Evolutionary conservation across 2,329 filamentous ascomycete species (phyloP), one percentile per base, ranked within the genome.

Genomic region (Pseudogymnoascus sp.): DNA sequence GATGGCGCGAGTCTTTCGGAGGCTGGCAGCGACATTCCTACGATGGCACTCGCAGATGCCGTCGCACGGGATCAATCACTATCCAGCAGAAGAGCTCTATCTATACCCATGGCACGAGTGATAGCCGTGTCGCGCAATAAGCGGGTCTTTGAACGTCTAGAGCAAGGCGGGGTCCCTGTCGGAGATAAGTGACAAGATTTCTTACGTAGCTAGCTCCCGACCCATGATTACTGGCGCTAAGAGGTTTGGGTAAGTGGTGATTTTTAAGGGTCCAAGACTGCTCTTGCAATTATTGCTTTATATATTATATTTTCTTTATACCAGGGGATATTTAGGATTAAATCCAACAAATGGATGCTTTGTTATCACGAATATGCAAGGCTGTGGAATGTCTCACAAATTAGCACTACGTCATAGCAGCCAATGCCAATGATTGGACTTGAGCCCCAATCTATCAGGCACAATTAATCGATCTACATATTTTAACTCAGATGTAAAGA

Each of bases 21-120:
- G 4, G 47, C 28, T 54, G 60, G 41, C 33, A 38, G 57, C 38
- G 60, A 62, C 60, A 62, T 62, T 58, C 38, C 57, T 22, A 38
- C 57, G 18, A 35, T 59, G 60, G 28, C 38, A 43, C 28, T 43
- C 28, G 41, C 38, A 59, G 50, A 60, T 43, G 47, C 28, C 47
- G 25, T 54, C 47, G 47, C 28, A 54, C 16, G 47, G 18, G 6
- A 54, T 54, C 47, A 54, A 54, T 2, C 47, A 33, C 47, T 33
- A 54, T 33, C 28, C 47, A 33, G 28, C 28, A 33, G 47, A 7
- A 8, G 12, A 54, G 47, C 9, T 54, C 47, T 54, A 54, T 54
- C 47, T 54, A 54, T 54, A 54, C 47, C 47, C 47, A 54, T 54
- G 28, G 47, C 47, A 33, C 6, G 47, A 20, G 11, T 11, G 28